Percentiles rank a stretch among this genome's conserved stretches.
Conservation (phyloP, 345 rosid genomes). For the Corchorus capsularis region DNA sequence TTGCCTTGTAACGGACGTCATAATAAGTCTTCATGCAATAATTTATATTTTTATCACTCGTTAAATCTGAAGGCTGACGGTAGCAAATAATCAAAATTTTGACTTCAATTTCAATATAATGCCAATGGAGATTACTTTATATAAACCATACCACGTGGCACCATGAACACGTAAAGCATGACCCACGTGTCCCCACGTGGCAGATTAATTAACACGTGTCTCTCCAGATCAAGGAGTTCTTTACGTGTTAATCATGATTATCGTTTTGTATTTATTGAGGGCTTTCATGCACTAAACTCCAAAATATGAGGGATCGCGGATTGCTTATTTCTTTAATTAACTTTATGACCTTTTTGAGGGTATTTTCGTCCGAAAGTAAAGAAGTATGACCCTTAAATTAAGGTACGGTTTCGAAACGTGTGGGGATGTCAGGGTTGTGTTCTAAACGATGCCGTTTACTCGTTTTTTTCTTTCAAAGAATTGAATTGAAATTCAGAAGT, state of each 20-base stretch:
- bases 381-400: slow-evolving; percentile 1
- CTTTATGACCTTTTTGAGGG: slow-evolving; percentile 7
- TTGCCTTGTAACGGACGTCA: not conserved
- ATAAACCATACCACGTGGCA: slow-evolving; percentile 25
- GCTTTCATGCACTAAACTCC: slow-evolving; percentile 22
- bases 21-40: not conserved
- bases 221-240: not conserved
- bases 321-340: not conserved
- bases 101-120: slow-evolving; percentile 7
- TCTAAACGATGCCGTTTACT: slow-evolving; percentile 26
- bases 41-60: not conserved
- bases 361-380: slow-evolving; percentile 9
- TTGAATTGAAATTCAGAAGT: too few relatives aligned
- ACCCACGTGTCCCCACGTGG: slow-evolving; percentile 8
- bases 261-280: not conserved
- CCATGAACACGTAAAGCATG: not conserved
- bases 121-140: not conserved
- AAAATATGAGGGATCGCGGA: not conserved
- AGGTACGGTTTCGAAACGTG: slow-evolving; percentile 28
- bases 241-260: slow-evolving; percentile 24
- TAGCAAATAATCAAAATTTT: slow-evolving; percentile 11
- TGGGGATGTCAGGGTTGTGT: not conserved
- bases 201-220: slow-evolving; percentile 21
- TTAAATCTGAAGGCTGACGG: slow-evolving; percentile 5
- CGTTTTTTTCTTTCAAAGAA: not conserved